phyloP scores from a whole-genome alignment of 495 filamentous ascomycete species.

The Wilcoxina mikolae region DNA sequence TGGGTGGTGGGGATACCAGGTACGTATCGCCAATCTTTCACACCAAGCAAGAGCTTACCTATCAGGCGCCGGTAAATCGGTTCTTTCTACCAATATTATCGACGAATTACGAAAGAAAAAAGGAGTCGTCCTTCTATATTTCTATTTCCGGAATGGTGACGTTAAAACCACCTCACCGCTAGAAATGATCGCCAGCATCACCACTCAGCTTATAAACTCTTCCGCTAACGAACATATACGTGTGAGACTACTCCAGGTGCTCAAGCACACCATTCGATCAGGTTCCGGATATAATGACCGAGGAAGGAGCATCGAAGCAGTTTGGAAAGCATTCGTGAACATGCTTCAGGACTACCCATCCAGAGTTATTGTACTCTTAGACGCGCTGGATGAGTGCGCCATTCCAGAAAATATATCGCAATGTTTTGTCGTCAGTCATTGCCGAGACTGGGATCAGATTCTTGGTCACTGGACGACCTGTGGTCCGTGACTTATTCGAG shows the following conservation, averaged over 20 bases:
- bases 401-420: background rate
- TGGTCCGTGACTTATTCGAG: background rate
- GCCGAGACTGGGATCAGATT: background rate
- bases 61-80: conserved; percentile 8
- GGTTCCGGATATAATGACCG: background rate
- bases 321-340: conserved; percentile 1
- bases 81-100: conserved; percentile 4
- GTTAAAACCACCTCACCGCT: background rate
- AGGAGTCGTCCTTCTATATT: conserved; percentile 3
- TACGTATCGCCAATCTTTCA: background rate
- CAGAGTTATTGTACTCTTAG: background rate
- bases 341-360: conserved; percentile 1
- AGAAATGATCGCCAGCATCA: conserved; percentile 2
- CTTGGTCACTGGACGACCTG: conserved; percentile 1
- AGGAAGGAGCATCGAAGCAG: background rate
- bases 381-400: conserved; percentile 6
- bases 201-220: background rate
- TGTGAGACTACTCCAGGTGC: background rate
- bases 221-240: background rate
- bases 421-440: background rate
- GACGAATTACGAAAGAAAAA: background rate
- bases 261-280: background rate
- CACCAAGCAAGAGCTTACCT: background rate
- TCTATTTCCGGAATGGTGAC: conserved; percentile 6
- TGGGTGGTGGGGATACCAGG: conserved; percentile 7